These are phyloP conservation scores for Ceratopteris richardii DNA, from an alignment of 75 land plant species.

Conservation along the genomic window DNA sequence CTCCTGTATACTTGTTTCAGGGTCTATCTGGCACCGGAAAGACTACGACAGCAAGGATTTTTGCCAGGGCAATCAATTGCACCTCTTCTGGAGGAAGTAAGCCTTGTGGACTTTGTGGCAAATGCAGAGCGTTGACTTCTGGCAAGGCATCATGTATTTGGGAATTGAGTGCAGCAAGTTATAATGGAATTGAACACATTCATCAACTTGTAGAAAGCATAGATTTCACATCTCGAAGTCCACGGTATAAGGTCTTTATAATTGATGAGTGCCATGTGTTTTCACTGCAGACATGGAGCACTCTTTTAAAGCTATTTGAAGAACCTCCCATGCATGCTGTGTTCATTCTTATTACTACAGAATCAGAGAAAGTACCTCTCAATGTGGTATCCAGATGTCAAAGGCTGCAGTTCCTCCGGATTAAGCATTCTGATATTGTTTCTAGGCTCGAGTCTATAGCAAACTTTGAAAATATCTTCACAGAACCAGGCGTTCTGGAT, in stretches of 20 bases:
- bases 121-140: constrained; percentile 7
- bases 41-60: constrained; percentile 31
- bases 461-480: constrained; percentile 10
- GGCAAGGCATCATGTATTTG: too few species aligned
- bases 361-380: constrained; percentile 22
- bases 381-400: constrained; percentile 29
- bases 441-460: constrained; percentile 15
- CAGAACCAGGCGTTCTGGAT: constrained; percentile 16
- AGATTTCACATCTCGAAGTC: neutral
- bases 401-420: constrained; percentile 23
- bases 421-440: constrained; percentile 24
- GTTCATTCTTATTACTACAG: constrained; percentile 35
- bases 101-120: constrained; percentile 25
- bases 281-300: constrained; percentile 25
- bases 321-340: constrained; percentile 25
- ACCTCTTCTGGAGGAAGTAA: neutral
- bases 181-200: neutral
- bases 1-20: constrained; percentile 32
- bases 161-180: too few species aligned
- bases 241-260: constrained; percentile 25
- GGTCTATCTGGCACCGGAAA: constrained; percentile 41
- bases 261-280: constrained; percentile 34
- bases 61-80: constrained; percentile 27
- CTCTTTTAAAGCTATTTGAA: constrained; percentile 23
- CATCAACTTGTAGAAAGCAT: neutral